Evolutionary conservation across 768 basidiomycete genomes (phyloP), one percentile per base, ranked within the genome.

Genomic region (Infundibulicybe gibba): DNA sequence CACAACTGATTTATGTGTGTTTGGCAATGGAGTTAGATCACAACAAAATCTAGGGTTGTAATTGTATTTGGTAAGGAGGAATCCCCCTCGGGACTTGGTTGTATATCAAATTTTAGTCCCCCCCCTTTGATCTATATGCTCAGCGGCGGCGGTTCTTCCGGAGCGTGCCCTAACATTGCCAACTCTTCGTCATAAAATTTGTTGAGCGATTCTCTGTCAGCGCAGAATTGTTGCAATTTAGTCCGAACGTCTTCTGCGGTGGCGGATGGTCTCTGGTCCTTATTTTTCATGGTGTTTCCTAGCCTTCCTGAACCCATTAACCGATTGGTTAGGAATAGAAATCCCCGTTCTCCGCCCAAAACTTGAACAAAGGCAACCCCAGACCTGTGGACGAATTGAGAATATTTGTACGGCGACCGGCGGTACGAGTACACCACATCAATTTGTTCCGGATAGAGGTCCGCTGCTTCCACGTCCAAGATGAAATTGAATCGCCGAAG

Each of bases 331-430:
- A 93, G 71, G 73, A 94, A 95, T 49, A 92, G 65, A 64, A 93
- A 94, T 0, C 94, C 93, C 45, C 85, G 74, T 3, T 74, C 63
- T 1, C 84, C 90, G 2, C 87, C 90, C 5, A 94, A 58, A 48
- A 95, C 85, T 61, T 97, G 93, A 8, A 93, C 83, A 59, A 97
- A 92, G 8, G 90, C 93, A 17, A 88, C 80, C 1, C 97, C 97
- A 4, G 87, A 81, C 41, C 85, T 82, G 59, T 97, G 95, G 25
- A 97, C 87, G 61, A 91, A 97, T 61, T 98, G 95, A 15, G 92
- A 89, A 65, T 92, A 80, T 52, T 77, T 75, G 70, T 83, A 90
- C 3, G 83, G 75, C 35, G 80, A 68, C 33, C 87, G 83, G 12
- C 94, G 85, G 61, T 97, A 98, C 8, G 88, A 89, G 67, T 97